A percentile compares a stretch with the other conserved stretches of the same genome.
phyloP scores from a whole-genome alignment of 495 filamentous ascomycete genomes.

The Penicillium crystallinum region DNA sequence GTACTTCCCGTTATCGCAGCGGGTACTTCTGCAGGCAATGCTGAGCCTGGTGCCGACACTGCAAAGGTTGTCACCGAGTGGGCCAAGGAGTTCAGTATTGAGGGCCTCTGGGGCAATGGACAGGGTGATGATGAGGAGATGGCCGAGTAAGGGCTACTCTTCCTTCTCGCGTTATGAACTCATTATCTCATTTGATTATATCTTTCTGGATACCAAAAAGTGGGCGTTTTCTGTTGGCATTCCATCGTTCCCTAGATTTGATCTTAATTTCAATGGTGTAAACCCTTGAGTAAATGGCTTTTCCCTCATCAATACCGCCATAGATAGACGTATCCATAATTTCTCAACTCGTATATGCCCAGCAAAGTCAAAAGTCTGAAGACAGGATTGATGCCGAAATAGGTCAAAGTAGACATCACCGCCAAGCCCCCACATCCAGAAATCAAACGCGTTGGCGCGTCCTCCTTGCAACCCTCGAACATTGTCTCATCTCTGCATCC shows the following conservation, averaged over 20 bases:
- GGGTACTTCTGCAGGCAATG: slow-evolving; percentile 24
- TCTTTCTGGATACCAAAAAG: slow-evolving; percentile 33
- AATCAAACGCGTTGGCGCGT: slow-evolving; percentile 23
- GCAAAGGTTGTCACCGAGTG: slow-evolving; percentile 88
- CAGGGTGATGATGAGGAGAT: slow-evolving; percentile 42
- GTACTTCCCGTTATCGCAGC: slow-evolving; percentile 45
- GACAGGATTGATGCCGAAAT: not conserved
- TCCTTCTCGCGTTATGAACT: slow-evolving; percentile 17
- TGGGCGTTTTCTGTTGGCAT: slow-evolving; percentile 26
- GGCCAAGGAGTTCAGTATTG: slow-evolving; percentile 93
- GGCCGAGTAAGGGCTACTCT: slow-evolving; percentile 32
- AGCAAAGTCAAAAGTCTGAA: not conserved
- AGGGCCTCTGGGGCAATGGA: slow-evolving; percentile 81
- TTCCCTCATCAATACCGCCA: not conserved
- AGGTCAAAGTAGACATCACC: slow-evolving; percentile 4
- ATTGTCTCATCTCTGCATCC: not conserved
- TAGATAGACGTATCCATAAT: not conserved
- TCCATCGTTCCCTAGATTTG: slow-evolving; percentile 11
- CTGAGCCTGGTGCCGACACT: slow-evolving; percentile 50
- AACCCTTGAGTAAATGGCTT: slow-evolving; percentile 1
- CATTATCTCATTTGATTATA: slow-evolving; percentile 25
- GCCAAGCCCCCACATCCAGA: slow-evolving; percentile 12
- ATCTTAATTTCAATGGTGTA: slow-evolving; percentile 6
- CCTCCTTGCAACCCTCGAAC: slow-evolving; percentile 6
- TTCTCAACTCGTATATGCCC: too few species aligned